Evolutionary conservation across 2,329 filamentous ascomycete species (phyloP).

Genomic region (Cytospora mali): DNA sequence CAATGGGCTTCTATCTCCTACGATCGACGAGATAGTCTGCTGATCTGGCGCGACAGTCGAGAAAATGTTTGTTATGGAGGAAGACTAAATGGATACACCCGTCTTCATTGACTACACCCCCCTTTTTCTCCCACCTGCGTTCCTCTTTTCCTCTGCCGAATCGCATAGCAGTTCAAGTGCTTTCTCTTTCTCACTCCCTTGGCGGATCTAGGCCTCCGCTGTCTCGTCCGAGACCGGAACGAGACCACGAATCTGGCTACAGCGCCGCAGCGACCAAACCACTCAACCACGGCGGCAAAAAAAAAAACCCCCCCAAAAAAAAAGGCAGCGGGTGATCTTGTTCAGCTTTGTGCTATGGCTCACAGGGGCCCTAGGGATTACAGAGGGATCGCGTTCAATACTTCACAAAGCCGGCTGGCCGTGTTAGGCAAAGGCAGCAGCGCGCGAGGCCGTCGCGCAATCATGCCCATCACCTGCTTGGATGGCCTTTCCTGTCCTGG

Average conservation of each 20-base stretch:
- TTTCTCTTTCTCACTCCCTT: neutral
- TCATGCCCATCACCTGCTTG: neutral
- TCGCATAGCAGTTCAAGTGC: neutral
- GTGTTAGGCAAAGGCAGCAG: too few relatives aligned
- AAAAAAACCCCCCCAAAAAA: neutral
- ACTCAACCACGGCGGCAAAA: neutral
- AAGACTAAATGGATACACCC: slow-evolving; percentile 11
- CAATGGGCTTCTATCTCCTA: slow-evolving; percentile 6
- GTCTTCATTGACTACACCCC: neutral
- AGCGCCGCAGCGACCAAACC: neutral
- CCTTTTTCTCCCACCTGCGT: too few relatives aligned
- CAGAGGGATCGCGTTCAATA: neutral
- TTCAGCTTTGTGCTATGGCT: neutral
- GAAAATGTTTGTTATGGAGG: neutral
- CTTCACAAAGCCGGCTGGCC: neutral
- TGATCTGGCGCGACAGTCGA: slow-evolving; percentile 14
- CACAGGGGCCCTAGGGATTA: neutral
- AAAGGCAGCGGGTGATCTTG: neutral
- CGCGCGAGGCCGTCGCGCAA: neutral
- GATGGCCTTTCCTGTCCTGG: neutral
- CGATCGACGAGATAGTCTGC: slow-evolving; percentile 13
- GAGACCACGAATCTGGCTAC: neutral
- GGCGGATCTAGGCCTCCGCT: neutral
- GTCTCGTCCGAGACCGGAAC: neutral
- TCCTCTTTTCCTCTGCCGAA: neutral